Conservation (phyloP, 75 land plant genomes). For the Chamaecyparis obtusa region DNA sequence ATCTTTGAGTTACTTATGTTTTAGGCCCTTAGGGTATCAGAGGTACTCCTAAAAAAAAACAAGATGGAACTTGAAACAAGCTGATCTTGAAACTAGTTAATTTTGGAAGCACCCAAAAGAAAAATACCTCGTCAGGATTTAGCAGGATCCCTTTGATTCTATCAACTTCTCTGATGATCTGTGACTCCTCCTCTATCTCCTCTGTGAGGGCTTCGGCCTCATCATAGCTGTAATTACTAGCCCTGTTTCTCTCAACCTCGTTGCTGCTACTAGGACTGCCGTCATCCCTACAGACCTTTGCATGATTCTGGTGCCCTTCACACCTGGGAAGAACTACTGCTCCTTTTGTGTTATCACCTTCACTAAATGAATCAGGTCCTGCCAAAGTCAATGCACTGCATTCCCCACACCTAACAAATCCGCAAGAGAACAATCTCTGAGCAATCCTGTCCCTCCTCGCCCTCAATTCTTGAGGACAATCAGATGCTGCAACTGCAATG, state of each 20-base stretch:
- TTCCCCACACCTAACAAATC: slow-evolving; percentile 9
- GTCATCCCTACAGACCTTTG: not conserved
- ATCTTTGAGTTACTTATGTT: not conserved
- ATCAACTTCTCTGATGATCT: slow-evolving; percentile 10
- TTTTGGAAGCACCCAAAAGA: not conserved
- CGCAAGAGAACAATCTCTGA: slow-evolving; percentile 30
- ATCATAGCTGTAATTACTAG: slow-evolving; percentile 14
- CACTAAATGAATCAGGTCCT: slow-evolving; percentile 3
- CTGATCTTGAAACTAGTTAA: not conserved
- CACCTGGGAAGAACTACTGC: slow-evolving; percentile 1
- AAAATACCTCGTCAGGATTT: slow-evolving; percentile 19
- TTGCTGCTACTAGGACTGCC: slow-evolving; percentile 12
- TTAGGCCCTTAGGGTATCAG: not conserved
- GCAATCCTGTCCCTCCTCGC: slow-evolving; percentile 36
- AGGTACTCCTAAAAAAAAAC: not conserved
- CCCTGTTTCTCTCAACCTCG: not conserved
- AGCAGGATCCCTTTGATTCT: slow-evolving; percentile 17
- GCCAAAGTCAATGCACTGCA: slow-evolving; percentile 12
- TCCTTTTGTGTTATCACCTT: slow-evolving; percentile 3
- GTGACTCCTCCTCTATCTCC: slow-evolving; percentile 20
- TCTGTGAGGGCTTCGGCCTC: slow-evolving; percentile 25
- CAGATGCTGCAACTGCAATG: slow-evolving; percentile 26
- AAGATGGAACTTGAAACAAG: not conserved
- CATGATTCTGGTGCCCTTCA: not conserved
- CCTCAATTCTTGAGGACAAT: slow-evolving; percentile 38